Percentiles rank a stretch among this genome's conserved stretches.
phyloP scores from a whole-genome alignment of 2,329 filamentous ascomycete species.

The Botryotinia narcissicola region DNA sequence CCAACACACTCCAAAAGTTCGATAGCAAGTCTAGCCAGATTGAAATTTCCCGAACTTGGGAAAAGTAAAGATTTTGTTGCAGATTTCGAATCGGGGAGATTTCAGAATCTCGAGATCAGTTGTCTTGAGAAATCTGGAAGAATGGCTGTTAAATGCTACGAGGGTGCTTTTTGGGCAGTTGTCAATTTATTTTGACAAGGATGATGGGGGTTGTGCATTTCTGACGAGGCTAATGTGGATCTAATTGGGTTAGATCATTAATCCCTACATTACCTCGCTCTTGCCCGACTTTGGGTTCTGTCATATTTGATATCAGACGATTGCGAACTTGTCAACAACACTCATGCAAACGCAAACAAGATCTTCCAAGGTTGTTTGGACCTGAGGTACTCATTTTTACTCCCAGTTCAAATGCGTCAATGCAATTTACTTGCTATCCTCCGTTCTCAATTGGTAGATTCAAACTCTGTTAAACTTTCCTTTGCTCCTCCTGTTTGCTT shows the following conservation, averaged over 20 bases:
- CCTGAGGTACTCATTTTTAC: not conserved
- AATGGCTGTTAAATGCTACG: not conserved
- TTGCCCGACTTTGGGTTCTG: not conserved
- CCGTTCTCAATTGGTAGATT: not conserved
- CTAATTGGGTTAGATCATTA: not conserved
- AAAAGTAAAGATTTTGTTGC: not conserved
- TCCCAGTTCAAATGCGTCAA: not conserved
- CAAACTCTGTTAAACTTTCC: not conserved
- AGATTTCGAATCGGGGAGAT: not conserved
- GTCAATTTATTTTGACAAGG: not conserved
- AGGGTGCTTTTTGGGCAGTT: not conserved
- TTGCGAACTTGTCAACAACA: not conserved
- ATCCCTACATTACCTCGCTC: not conserved
- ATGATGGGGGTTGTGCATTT: not conserved
- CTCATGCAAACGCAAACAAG: not conserved
- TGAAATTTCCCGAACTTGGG: not conserved
- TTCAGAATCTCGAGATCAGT: not conserved
- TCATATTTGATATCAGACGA: not conserved
- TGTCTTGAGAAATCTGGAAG: not conserved
- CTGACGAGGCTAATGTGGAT: not conserved
- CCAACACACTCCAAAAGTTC: conserved; percentile 1
- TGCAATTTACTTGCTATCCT: too few species aligned
- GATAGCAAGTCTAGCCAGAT: not conserved
- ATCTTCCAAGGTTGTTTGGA: not conserved
- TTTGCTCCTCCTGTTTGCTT: not conserved